Conservation (phyloP, 2,329 filamentous ascomycete species). For the Colletotrichum sp. region DNA sequence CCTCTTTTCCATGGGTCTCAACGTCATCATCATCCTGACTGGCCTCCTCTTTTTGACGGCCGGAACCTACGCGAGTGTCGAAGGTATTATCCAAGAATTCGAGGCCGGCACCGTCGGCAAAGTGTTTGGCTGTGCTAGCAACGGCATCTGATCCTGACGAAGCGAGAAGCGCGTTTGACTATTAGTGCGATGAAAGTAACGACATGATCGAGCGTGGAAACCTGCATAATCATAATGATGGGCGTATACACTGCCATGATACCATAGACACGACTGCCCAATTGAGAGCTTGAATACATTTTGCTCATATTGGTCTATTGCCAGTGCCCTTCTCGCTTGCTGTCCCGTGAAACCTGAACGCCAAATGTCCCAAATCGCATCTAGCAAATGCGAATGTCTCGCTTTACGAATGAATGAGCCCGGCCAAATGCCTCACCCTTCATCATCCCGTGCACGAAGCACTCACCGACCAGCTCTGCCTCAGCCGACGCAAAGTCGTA, state of each 20-base stretch:
- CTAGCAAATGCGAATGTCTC: background rate
- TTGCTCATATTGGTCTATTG: background rate
- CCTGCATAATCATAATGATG: background rate
- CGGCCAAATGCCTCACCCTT: background rate
- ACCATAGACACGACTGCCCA: background rate
- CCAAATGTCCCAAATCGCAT: too few species aligned
- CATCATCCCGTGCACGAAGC: background rate
- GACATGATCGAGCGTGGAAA: background rate
- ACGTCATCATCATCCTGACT: conserved; percentile 73
- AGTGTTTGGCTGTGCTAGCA: conserved; percentile 76
- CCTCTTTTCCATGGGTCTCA: conserved; percentile 65
- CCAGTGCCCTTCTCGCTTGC: background rate
- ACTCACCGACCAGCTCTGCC: background rate
- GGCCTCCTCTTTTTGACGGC: conserved; percentile 83
- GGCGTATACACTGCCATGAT: background rate
- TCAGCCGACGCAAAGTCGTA: background rate
- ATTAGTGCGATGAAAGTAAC: background rate
- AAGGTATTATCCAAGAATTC: conserved; percentile 79
- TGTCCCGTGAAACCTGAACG: background rate
- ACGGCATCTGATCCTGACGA: conserved; percentile 46
- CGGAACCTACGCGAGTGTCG: conserved; percentile 81
- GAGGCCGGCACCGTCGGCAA: conserved; percentile 66
- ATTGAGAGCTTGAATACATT: background rate
- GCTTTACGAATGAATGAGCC: background rate
- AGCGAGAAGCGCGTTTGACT: background rate